Percentiles rank a stretch among this genome's conserved stretches.
phyloP scores from a whole-genome alignment of 306 rosid genomes.

The Inga laurina region DNA sequence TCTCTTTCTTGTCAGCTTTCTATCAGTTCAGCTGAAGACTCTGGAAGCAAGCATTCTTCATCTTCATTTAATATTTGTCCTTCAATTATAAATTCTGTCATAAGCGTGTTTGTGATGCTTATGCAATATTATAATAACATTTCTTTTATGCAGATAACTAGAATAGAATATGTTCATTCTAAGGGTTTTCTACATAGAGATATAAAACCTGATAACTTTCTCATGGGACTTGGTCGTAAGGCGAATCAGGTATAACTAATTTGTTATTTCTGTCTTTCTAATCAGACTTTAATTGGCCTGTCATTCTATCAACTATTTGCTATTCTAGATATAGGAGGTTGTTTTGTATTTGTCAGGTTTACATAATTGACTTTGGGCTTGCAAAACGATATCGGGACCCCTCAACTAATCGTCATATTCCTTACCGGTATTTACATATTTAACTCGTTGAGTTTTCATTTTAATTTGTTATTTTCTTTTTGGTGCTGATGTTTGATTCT shows the following conservation, averaged over 20 bases:
- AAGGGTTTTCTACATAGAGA: conserved; percentile 95
- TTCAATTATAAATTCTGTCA: conserved; percentile 1
- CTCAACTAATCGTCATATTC: conserved; percentile 86
- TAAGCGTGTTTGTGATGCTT: background rate
- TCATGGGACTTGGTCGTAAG: conserved; percentile 97
- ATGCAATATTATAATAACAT: background rate
- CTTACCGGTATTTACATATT: conserved; percentile 62
- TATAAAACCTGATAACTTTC: conserved; percentile 95
- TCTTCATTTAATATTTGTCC: background rate
- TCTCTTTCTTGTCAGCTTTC: background rate
- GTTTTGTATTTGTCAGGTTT: conserved; percentile 57
- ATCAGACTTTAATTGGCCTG: background rate
- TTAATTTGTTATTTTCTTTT: conserved; percentile 3
- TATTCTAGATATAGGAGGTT: conserved; percentile 17
- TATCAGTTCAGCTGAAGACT: background rate
- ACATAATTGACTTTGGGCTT: conserved; percentile 93
- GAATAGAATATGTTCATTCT: conserved; percentile 91
- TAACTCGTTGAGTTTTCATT: background rate
- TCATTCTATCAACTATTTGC: conserved; percentile 15
- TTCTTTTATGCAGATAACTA: conserved; percentile 55
- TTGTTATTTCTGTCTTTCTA: conserved; percentile 13
- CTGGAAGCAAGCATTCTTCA: background rate
- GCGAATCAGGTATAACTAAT: conserved; percentile 80
- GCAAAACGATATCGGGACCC: conserved; percentile 92
- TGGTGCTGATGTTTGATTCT: background rate